A percentile compares a stretch with the other conserved stretches of the same genome.
Evolutionary conservation across 768 basidiomycete genomes (phyloP).

Genomic region (Auriscalpium microsporum): DNA sequence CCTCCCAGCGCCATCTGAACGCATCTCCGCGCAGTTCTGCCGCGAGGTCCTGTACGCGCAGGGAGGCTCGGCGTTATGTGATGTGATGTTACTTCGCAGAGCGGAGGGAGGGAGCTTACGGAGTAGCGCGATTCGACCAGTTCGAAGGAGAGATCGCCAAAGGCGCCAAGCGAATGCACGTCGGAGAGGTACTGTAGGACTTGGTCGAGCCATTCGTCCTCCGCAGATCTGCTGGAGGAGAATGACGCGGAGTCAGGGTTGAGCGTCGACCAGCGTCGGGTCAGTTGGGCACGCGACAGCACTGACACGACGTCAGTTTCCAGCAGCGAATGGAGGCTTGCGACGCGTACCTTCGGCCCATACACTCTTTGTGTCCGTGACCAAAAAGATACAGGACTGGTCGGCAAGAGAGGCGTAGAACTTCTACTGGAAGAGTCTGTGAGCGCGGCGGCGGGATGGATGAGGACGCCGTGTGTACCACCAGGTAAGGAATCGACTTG

Average conservation of each 20-base stretch:
- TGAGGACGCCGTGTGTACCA: constrained; percentile 40
- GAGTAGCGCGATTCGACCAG: constrained; percentile 51
- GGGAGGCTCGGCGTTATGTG: constrained; percentile 2
- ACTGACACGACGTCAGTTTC: constrained; percentile 26
- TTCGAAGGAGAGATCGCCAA: constrained; percentile 51
- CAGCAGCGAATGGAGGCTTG: too few relatives aligned
- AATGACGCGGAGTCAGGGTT: constrained; percentile 31
- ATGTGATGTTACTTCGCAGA: constrained; percentile 12
- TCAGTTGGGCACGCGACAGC: constrained; percentile 29
- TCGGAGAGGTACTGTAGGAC: constrained; percentile 47
- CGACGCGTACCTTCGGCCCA: constrained; percentile 60
- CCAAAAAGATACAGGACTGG: constrained; percentile 47
- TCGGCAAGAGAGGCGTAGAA: constrained; percentile 46
- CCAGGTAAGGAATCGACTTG: constrained; percentile 58
- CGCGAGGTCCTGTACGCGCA: constrained; percentile 48
- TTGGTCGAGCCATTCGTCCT: constrained; percentile 54
- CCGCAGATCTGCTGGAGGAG: constrained; percentile 29
- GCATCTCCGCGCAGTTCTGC: constrained; percentile 48
- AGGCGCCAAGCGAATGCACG: constrained; percentile 54
- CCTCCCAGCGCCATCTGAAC: constrained; percentile 80
- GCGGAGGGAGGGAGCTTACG: constrained; percentile 29
- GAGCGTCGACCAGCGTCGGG: constrained; percentile 61
- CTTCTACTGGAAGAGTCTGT: constrained; percentile 37
- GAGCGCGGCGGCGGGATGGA: neutral
- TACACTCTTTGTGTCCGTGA: constrained; percentile 67